Evolutionary conservation across 1,284 basidiomycete genomes (phyloP), one percentile per base, ranked within the genome.

Genomic region (Laetiporus sulphureus): DNA sequence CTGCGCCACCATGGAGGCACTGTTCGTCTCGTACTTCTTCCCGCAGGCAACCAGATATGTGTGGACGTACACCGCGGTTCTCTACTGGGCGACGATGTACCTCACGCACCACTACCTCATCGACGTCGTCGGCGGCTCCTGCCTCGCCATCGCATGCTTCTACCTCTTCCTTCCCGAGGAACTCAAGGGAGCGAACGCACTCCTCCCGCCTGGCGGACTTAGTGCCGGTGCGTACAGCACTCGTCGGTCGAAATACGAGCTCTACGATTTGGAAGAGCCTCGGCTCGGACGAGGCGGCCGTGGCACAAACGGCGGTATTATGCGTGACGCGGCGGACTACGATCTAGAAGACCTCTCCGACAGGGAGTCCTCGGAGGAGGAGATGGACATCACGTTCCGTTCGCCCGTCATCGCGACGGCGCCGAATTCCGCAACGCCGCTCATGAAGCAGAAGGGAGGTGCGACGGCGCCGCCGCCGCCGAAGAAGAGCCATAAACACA

Each of bases 1-100:
- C 4, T 86, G 79, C 57, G 91, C 91, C 1, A 97, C 95, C 5
- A 80, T 97, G 55, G 91, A 92, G 55, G 94, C 94, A 0, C 75
- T 99, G 31, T 95, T 96, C 72, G 68, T 96, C 49, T 82, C 86
- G 23, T 93, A 99, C 66, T 98, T 98, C 67, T 99, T 98, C 79
- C 91, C 91, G 0, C 69, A 73, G 50, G 73, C 73, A 15, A 72
- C 75, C 12, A 66, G 66, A 41, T 77, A 77, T 49, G 83, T 85
- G 46, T 98, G 92, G 91, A 69, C 65, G 0, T 98, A 99, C 63
- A 81, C 82, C 2, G 81, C 78, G n/a, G 68, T 91, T 24, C 75
- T 99, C 1, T 99, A 96, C 65, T 98, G 94, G 95, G 85, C 89
- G 19, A 99, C 95, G 24, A 99, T 99, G 95, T 96, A 96, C 69